Percentiles rank a stretch among this genome's conserved stretches.
phyloP scores from a whole-genome alignment of 1,284 basidiomycete genomes.

The Naganishia cerealis region DNA sequence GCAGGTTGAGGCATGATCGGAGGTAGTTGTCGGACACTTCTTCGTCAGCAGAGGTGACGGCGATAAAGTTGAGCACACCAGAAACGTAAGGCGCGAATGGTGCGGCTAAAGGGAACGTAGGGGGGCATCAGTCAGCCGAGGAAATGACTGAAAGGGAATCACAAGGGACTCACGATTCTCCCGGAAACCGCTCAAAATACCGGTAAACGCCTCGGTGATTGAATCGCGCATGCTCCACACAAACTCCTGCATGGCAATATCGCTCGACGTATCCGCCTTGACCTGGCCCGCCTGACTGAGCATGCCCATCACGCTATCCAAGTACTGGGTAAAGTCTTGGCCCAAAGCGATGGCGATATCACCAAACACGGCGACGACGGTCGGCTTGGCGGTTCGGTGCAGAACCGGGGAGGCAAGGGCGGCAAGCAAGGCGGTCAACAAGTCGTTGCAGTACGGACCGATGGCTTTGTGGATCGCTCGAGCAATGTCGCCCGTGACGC shows the following conservation, averaged over 20 bases:
- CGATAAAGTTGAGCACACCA: slow-evolving; percentile 77
- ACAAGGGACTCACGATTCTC: slow-evolving; percentile 62
- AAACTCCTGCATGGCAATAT: slow-evolving; percentile 64
- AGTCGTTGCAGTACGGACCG: slow-evolving; percentile 75
- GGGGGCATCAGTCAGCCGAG: not conserved
- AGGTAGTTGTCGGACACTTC: slow-evolving; percentile 73
- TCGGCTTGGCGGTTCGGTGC: slow-evolving; percentile 93
- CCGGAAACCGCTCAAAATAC: slow-evolving; percentile 87
- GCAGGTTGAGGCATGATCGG: slow-evolving; percentile 73
- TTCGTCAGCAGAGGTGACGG: slow-evolving; percentile 76
- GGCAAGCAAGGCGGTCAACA: slow-evolving; percentile 88
- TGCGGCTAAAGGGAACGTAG: slow-evolving; percentile 34
- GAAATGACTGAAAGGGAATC: not conserved
- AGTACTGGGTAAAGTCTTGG: slow-evolving; percentile 79
- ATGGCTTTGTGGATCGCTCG: slow-evolving; percentile 84
- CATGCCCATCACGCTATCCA: slow-evolving; percentile 86
- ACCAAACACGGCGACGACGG: slow-evolving; percentile 91
- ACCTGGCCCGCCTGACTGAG: slow-evolving; percentile 85
- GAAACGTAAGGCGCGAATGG: slow-evolving; percentile 70
- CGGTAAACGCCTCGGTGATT: slow-evolving; percentile 94
- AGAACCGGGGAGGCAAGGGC: slow-evolving; percentile 88
- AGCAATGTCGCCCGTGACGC: slow-evolving; percentile 91
- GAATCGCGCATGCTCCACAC: slow-evolving; percentile 87
- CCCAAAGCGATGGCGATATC: slow-evolving; percentile 95
- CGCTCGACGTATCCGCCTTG: slow-evolving; percentile 75